Evolutionary conservation across 1,284 basidiomycete species (phyloP).

Genomic region (Naganishia sp.): DNA sequence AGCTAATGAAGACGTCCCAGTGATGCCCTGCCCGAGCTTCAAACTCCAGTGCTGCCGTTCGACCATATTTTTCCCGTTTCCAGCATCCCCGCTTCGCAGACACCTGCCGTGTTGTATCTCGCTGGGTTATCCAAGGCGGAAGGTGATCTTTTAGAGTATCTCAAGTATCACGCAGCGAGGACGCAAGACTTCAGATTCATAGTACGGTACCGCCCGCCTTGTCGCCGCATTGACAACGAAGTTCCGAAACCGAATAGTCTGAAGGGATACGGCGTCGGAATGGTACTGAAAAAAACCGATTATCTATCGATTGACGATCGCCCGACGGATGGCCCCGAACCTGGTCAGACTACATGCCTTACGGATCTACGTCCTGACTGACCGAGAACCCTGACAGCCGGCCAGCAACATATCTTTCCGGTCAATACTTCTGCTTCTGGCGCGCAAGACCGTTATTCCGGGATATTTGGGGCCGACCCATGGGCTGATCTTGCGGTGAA

Average conservation of each 20-base stretch:
- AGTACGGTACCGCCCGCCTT: slow-evolving; percentile 66
- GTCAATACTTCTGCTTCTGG: background rate
- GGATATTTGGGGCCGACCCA: slow-evolving; percentile 46
- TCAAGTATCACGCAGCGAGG: slow-evolving; percentile 59
- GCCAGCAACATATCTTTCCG: slow-evolving; percentile 2
- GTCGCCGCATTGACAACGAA: slow-evolving; percentile 33
- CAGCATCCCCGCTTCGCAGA: slow-evolving; percentile 54
- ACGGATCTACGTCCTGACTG: too few species aligned
- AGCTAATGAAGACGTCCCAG: background rate
- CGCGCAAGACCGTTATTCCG: slow-evolving; percentile 26
- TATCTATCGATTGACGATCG: slow-evolving; percentile 92
- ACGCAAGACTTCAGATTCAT: slow-evolving; percentile 67
- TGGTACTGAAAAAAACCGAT: slow-evolving; percentile 96
- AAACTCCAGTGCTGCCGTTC: slow-evolving; percentile 36
- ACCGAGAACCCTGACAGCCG: background rate
- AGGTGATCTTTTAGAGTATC: slow-evolving; percentile 67
- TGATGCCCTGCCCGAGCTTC: slow-evolving; percentile 1
- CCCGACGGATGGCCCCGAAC: slow-evolving; percentile 24
- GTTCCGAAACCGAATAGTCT: slow-evolving; percentile 56
- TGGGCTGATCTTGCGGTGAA: slow-evolving; percentile 58
- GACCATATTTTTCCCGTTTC: slow-evolving; percentile 60
- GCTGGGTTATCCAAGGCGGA: slow-evolving; percentile 61
- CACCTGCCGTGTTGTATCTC: slow-evolving; percentile 70
- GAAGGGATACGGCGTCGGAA: slow-evolving; percentile 84
- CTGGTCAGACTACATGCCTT: too few species aligned